These are phyloP conservation scores for Candida sakaeoensis DNA, from an alignment of 805 yeast species.

Conservation along the genomic window DNA sequence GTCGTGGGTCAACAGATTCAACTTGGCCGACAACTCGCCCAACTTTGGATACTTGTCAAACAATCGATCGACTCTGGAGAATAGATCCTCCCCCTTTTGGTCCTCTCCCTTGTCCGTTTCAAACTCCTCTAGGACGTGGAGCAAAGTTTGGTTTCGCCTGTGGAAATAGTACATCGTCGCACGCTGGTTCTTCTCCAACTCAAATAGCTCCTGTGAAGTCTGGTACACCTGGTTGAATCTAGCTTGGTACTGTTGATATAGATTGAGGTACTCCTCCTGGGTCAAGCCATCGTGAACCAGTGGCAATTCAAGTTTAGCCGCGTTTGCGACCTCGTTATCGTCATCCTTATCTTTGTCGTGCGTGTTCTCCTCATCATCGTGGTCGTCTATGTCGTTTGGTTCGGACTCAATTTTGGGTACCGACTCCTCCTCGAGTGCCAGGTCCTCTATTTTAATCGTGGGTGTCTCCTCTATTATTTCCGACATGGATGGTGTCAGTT, in stretches of 20 bases:
- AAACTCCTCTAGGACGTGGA: constrained; percentile 21
- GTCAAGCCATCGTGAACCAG: neutral
- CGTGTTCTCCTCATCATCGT: too few species aligned
- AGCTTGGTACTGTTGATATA: constrained; percentile 26
- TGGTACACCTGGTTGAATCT: constrained; percentile 21
- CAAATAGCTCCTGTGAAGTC: constrained; percentile 23
- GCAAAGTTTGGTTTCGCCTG: constrained; percentile 34
- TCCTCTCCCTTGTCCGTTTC: constrained; percentile 1
- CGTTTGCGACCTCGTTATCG: too few species aligned
- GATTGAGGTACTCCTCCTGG: constrained; percentile 9
- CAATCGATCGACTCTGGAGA: constrained; percentile 13
- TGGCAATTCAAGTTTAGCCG: too few species aligned
- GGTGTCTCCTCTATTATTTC: too few species aligned
- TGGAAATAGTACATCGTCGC: constrained; percentile 30
- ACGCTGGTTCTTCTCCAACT: constrained; percentile 32
- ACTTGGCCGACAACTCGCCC: constrained; percentile 14
- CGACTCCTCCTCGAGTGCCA: too few species aligned
- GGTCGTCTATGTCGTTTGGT: too few species aligned
- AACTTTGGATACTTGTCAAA: constrained; percentile 21
- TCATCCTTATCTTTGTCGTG: too few species aligned
- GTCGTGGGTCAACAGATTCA: constrained; percentile 10
- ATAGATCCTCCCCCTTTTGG: neutral
- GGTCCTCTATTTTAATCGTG: too few species aligned
- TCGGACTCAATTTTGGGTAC: too few species aligned
- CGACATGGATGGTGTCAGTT: too few species aligned